Evolutionary conservation across 352 stramenopile genomes (phyloP), one percentile per base, ranked within the genome.

Genomic region (Phytopythium chamaehyphon): DNA sequence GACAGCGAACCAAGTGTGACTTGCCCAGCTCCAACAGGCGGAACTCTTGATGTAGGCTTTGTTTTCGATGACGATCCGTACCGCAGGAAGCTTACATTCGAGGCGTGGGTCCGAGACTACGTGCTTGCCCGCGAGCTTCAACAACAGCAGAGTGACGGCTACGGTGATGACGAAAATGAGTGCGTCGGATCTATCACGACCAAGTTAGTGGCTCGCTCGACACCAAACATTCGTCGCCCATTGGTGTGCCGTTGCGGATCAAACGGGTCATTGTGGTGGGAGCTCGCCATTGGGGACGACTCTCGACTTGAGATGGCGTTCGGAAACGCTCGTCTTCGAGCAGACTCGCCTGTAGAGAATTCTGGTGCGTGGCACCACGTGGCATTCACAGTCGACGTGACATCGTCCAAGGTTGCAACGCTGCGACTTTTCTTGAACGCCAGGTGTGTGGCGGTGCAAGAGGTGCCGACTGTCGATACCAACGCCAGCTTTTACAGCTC

Each of bases 1-100:
- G 2, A 47, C 16, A 60, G 10, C 51, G 76, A 75, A 0, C 87
- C 70, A 51, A 66, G 77, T 5, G 80, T 70, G 44, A 74, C 65
- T 45, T 90, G 78, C 51, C 45, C 56, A 28, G 60, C 90, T 21
- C 69, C 62, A 24, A 50, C 61, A 7, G 83, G 83, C 15, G 80
- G 66, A 15, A 90, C 80, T 11, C 67, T 93, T 7, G 83, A 93
- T 35, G 61, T 93, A 39, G 80, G 69, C 38, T 69, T 76, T 11
- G 65, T 62, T 16, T 93, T 86, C 54, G 83, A 93, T 54, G 80
- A 93, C 24, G 83, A 93, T 42, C 83, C 83, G 48, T 93, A 91
- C 51, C 71, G 83, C 18, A 76, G 83, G 31, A 83, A 88, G 56
- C 59, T 93, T 39, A 90, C 83, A 8, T 70, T 90, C 31, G 83